These are phyloP conservation scores for Daedalea quercina DNA, from an alignment of 768 basidiomycete species.

Conservation along the genomic window DNA sequence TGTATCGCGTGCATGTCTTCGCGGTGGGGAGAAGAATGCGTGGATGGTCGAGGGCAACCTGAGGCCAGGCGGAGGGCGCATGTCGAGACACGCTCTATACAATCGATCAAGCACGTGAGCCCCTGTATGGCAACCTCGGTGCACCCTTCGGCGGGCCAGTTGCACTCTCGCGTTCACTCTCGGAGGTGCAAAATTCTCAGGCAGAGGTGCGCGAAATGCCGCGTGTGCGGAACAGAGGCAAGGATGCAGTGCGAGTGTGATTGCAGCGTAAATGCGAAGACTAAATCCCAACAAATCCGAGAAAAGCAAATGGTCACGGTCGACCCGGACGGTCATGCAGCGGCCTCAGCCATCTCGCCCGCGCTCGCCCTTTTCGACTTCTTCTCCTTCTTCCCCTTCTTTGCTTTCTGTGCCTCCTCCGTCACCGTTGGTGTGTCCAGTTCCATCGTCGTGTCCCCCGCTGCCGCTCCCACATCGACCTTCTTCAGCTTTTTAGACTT, in stretches of 20 bases:
- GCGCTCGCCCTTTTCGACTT: not conserved
- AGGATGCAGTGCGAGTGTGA: not conserved
- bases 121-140: not conserved
- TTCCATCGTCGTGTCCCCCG: not conserved
- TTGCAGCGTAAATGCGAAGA: not conserved
- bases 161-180: too few species aligned
- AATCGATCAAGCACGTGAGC: conserved; percentile 13
- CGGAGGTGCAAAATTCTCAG: too few species aligned
- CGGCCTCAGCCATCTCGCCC: not conserved
- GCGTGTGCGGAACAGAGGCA: too few species aligned
- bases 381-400: conserved; percentile 1
- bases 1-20: conserved; percentile 43
- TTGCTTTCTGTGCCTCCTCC: not conserved
- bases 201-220: too few species aligned
- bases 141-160: too few species aligned
- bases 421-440: not conserved
- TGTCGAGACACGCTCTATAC: not conserved
- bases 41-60: not conserved
- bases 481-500: conserved; percentile 10
- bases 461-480: not conserved
- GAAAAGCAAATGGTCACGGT: not conserved
- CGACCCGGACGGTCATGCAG: too few species aligned
- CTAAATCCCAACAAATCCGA: not conserved
- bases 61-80: conserved; percentile 4
- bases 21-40: not conserved